Base-by-base conservation (phyloP, 495 filamentous ascomycete genomes). In the Penicillium tannophilum region DNA sequence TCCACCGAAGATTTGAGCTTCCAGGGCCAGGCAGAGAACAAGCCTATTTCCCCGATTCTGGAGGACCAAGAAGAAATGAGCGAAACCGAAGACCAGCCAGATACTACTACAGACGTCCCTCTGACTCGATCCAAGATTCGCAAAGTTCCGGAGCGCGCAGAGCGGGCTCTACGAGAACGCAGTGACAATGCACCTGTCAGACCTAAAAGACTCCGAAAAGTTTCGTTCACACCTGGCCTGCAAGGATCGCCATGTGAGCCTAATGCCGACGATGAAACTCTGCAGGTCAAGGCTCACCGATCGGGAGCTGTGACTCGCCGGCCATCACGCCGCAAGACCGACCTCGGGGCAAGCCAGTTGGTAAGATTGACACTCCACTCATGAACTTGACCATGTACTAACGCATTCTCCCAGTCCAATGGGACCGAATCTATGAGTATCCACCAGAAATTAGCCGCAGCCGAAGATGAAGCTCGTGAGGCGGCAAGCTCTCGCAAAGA, bases 41-140 rank as follows among this genome's bases (percentile, higher is more conserved):
- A 76, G 31, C 72, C 69, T n/a, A 76, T 74, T 35, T 78, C 78
- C 10, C 80, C 77, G 43, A 82, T 83, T 43, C 74, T 80, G 44
- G 76, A 84, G 50, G 84, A 86, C 57, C 61, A 83, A 30, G 68
- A 81, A 69, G 33, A 73, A 63, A 26, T 68, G 72, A 66, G 54
- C 65, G 54, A 66, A 54, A 3, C 68, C 28, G 57, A 67, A 55
- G 53, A 67, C 60, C 26, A 69, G 68, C 6, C 74, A 62, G 62
- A 63, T 20, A 42, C 52, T 24, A 36, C 33, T 14, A 12, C 28
- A 56, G 16, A 47, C 58, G 23, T 42, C 44, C 17, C 55, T 43
- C 33, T 62, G 58, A 54, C 56, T 35, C 58, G 55, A 24, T 61
- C 64, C 30, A 66, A 65, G 59, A 54, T 61, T 20, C 62, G 63